phyloP scores from a whole-genome alignment of 208 protist genomes.

The Tritrichomonas musculus region DNA sequence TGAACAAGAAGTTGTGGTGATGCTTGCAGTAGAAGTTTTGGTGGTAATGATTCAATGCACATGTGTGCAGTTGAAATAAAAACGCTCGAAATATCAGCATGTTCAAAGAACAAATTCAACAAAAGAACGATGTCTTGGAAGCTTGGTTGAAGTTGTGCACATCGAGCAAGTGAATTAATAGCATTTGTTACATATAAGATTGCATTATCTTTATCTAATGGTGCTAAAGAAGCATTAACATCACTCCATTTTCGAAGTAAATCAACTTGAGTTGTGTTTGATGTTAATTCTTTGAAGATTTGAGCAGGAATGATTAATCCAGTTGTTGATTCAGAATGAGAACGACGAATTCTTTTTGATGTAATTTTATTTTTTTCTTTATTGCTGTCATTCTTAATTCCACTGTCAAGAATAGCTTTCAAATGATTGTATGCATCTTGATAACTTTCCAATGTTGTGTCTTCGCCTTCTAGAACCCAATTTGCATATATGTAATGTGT shows the following conservation, averaged over 20 bases:
- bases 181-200: neutral
- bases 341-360: too few relatives aligned
- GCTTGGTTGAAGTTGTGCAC: neutral
- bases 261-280: neutral
- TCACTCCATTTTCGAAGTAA: neutral
- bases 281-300: neutral
- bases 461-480: neutral
- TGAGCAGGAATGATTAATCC: neutral
- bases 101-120: neutral
- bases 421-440: neutral
- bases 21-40: neutral
- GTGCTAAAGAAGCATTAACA: neutral
- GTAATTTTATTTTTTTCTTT: too few relatives aligned
- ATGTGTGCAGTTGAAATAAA: neutral
- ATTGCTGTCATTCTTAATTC: too few relatives aligned
- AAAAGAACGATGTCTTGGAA: neutral
- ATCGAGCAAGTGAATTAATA: neutral
- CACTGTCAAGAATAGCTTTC: neutral
- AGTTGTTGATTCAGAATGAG: too few relatives aligned
- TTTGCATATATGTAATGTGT: neutral
- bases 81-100: neutral
- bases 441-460: neutral
- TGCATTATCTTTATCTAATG: neutral
- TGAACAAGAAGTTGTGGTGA: constrained; percentile 17
- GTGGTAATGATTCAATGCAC: neutral